Evolutionary conservation across 805 yeast species (phyloP), one percentile per base, ranked within the genome.

Genomic region (Diddensiella transvaalensis): DNA sequence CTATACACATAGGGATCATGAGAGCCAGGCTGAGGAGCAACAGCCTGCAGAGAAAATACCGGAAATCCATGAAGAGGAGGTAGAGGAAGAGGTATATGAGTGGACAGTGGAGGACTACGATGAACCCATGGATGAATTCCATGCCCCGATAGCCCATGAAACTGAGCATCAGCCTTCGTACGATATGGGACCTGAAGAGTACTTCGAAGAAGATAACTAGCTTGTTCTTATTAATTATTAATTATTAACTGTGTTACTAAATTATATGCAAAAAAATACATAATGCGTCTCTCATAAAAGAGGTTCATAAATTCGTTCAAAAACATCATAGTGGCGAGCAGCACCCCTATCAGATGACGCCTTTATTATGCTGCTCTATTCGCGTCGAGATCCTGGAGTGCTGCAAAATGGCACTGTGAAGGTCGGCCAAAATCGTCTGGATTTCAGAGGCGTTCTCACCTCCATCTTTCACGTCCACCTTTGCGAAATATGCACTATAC

Each of bases 291-390:
- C 11, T n/a, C 19, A 15, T 11, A 40, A 17, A 41, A 41, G 10
- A 11, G 6, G 24, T n/a, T 18, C 26, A 29, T 22, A 22, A 10
- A n/a, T 22, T 30, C 23, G 8, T 19, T 18, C 42, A 41, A 15
- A 11, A 18, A 15, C n/a, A n/a, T n/a, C n/a, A n/a, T n/a, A n/a
- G n/a, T n/a, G n/a, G n/a, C n/a, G n/a, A n/a, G n/a, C n/a, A n/a
- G n/a, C n/a, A n/a, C n/a, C 17, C 15, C 22, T 26, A 11, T 50
- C 43, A 61, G 22, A 60, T 56, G 10, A 62, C 64, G 42, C 68
- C 68, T 52, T 63, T 64, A 42, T 59, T 64, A 46, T 52, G 56
- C 54, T 62, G 68, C 51, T 64, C 68, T 33, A 63, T 60, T 19
- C 63, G 54, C 11, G 58, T 55, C 17, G 61, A 50, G 8, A 60